Percentiles rank a stretch among this genome's conserved stretches.
Conservation (phyloP, 2,329 filamentous ascomycete species). For the Colletotrichum spaethianum region DNA sequence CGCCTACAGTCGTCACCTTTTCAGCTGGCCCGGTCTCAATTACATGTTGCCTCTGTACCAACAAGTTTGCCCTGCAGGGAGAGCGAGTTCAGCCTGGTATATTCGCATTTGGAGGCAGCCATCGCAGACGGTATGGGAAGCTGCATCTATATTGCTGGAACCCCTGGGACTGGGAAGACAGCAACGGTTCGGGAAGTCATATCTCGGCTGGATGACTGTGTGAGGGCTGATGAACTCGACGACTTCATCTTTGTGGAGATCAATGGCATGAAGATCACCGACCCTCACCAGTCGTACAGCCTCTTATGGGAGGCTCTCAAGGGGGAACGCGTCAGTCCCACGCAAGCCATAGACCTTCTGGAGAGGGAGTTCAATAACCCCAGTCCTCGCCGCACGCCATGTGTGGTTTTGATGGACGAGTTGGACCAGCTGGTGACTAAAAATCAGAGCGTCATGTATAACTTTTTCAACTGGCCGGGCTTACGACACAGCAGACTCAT, state of each 20-base stretch:
- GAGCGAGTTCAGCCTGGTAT: slow-evolving; percentile 91
- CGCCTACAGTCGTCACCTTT: slow-evolving; percentile 88
- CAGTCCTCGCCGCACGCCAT: slow-evolving; percentile 90
- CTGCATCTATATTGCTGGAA: slow-evolving; percentile 99
- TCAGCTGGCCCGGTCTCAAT: slow-evolving; percentile 86
- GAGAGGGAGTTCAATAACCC: slow-evolving; percentile 95
- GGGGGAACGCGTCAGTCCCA: slow-evolving; percentile 91
- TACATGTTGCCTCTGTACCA: slow-evolving; percentile 96
- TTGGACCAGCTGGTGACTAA: slow-evolving; percentile 97
- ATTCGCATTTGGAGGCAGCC: slow-evolving; percentile 92
- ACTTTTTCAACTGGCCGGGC: slow-evolving; percentile 99
- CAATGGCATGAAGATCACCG: slow-evolving; percentile 99
- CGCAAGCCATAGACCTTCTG: slow-evolving; percentile 90
- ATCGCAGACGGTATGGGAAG: slow-evolving; percentile 94
- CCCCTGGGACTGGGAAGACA: slow-evolving; percentile 96
- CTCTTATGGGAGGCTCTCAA: slow-evolving; percentile 96
- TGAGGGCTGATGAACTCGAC: slow-evolving; percentile 91
- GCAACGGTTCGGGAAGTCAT: slow-evolving; percentile 97
- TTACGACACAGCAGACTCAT: slow-evolving; percentile 92
- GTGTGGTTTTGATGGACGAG: slow-evolving; percentile 98
- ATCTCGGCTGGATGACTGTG: slow-evolving; percentile 87
- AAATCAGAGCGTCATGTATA: slow-evolving; percentile 99
- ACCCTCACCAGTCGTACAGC: slow-evolving; percentile 96
- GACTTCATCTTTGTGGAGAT: slow-evolving; percentile 99
- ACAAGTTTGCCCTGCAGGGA: slow-evolving; percentile 91